These are phyloP conservation scores for Williopsis jadinii DNA, from an alignment of 1,139 yeast genomes.

Conservation along the genomic window DNA sequence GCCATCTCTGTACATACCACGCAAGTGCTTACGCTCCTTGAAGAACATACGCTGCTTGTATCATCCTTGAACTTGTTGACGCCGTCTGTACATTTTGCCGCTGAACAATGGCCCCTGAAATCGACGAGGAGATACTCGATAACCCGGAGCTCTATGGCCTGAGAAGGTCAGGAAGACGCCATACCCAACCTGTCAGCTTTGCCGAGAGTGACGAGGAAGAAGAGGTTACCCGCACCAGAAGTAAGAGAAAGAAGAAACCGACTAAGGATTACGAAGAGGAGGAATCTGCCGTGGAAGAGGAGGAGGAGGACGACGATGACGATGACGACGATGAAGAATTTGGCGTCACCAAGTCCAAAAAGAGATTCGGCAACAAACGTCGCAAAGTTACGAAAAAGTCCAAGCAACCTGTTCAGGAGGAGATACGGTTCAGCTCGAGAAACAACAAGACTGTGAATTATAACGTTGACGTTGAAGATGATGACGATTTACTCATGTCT, in stretches of 20 bases:
- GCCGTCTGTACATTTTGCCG: neutral
- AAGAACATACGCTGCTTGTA: too few relatives aligned
- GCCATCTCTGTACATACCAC: too few relatives aligned
- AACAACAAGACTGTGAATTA: conserved; percentile 69
- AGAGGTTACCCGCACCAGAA: conserved; percentile 21
- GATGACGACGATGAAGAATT: conserved; percentile 27
- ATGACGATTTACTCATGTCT: conserved; percentile 50
- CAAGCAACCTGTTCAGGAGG: conserved; percentile 24
- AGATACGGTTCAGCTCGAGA: conserved; percentile 71
- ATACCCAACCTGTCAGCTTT: conserved; percentile 26
- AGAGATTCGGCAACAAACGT: conserved; percentile 15
- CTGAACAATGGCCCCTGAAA: conserved; percentile 16
- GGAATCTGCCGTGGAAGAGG: conserved; percentile 19
- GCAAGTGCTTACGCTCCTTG: too few relatives aligned
- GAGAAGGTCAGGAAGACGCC: conserved; percentile 77
- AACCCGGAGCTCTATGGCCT: conserved; percentile 92
- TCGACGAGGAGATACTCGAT: conserved; percentile 31
- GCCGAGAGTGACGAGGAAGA: conserved; percentile 25
- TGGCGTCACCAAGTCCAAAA: conserved; percentile 23
- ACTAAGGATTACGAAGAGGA: conserved; percentile 17
- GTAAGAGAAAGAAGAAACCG: conserved; percentile 16
- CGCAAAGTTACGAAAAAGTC: conserved; percentile 18
- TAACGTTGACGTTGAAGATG: conserved; percentile 65
- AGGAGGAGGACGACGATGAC: conserved; percentile 22
- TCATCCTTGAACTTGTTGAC: too few relatives aligned